These are phyloP conservation scores for Rosa lucieae DNA, from an alignment of 306 rosid species.

Conservation along the genomic window DNA sequence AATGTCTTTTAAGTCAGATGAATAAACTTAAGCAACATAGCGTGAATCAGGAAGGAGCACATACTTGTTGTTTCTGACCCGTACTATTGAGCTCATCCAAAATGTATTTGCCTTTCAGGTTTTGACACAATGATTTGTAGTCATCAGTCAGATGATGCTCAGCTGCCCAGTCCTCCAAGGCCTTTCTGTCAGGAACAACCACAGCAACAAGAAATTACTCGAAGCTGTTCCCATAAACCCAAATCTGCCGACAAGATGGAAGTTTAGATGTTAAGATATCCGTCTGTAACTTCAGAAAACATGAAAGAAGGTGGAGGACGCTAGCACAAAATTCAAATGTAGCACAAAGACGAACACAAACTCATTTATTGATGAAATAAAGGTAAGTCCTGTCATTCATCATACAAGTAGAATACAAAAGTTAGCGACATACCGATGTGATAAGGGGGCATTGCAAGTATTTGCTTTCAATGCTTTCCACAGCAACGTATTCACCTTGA, in stretches of 20 bases:
- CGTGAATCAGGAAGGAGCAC: conserved; percentile 25
- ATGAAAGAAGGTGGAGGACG: neutral
- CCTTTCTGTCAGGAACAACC: conserved; percentile 71
- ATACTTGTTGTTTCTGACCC: conserved; percentile 59
- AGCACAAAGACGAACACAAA: neutral
- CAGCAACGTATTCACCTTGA: conserved; percentile 94
- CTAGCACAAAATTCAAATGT: neutral
- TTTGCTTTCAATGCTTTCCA: conserved; percentile 79
- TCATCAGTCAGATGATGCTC: conserved; percentile 40
- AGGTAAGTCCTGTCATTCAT: neutral
- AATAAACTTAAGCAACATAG: neutral
- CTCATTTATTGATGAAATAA: neutral
- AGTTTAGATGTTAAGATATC: neutral
- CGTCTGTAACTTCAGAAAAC: neutral
- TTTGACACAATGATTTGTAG: conserved; percentile 71
- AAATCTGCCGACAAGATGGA: conserved; percentile 49
- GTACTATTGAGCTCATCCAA: conserved; percentile 76
- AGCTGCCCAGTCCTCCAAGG: conserved; percentile 77
- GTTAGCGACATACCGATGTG: conserved; percentile 59
- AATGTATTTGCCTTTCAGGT: conserved; percentile 68
- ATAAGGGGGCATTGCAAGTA: conserved; percentile 75
- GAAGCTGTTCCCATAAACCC: conserved; percentile 96
- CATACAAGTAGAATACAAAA: neutral
- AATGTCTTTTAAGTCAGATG: conserved; percentile 21
- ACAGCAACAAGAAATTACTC: conserved; percentile 96